These are phyloP conservation scores for Arabidopsis hybrid DNA, from an alignment of 441 rosid genomes.

Conservation along the genomic window DNA sequence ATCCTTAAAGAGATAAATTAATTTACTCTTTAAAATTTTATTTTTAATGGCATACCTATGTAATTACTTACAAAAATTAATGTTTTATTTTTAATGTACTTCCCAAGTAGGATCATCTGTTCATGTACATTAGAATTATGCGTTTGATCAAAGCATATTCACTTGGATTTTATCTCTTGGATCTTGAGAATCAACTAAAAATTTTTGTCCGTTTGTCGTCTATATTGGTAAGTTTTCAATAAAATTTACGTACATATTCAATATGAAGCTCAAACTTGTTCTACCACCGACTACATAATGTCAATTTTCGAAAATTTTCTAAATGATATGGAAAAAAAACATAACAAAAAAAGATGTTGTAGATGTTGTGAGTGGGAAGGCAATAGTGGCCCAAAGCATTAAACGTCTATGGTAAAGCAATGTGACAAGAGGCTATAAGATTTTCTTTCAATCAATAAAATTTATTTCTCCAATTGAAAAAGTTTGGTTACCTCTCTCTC, in stretches of 20 bases:
- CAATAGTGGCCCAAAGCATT: conserved; percentile 43
- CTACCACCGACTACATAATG: conserved; percentile 30
- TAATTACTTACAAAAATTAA: too few species aligned
- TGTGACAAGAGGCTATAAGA: too few species aligned
- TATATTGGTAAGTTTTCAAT: conserved; percentile 15
- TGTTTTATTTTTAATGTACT: too few species aligned
- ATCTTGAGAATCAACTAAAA: conserved; percentile 39
- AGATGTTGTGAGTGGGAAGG: background rate
- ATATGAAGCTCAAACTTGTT: conserved; percentile 27
- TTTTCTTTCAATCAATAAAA: too few species aligned
- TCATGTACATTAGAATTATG: background rate
- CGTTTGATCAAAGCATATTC: conserved; percentile 17
- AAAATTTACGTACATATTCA: background rate
- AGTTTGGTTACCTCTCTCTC: conserved; percentile 36
- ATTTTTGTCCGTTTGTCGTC: conserved; percentile 15
- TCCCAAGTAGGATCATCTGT: background rate
- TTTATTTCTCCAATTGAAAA: conserved; percentile 1
- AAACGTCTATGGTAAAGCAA: background rate
- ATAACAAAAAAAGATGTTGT: too few species aligned
- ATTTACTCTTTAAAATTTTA: too few species aligned
- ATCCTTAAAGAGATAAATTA: too few species aligned
- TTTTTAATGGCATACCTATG: too few species aligned
- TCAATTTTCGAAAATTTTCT: background rate
- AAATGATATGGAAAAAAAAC: too few species aligned
- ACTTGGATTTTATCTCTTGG: conserved; percentile 36